These are phyloP conservation scores for Pleurotus eryngii DNA, from an alignment of 768 basidiomycete species.

Conservation along the genomic window DNA sequence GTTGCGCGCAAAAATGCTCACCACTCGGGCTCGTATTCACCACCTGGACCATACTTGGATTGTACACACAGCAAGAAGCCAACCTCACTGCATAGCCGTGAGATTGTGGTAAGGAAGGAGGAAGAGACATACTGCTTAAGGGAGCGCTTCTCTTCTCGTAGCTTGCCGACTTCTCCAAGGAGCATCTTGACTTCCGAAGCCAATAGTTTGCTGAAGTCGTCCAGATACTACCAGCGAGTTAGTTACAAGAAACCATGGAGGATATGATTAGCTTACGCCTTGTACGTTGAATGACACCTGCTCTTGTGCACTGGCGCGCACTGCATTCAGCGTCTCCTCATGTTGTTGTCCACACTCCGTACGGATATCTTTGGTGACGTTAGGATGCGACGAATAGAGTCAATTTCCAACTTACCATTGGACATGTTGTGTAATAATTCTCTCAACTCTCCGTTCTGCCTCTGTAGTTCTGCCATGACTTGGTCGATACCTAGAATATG, in stretches of 20 bases:
- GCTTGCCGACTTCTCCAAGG: conserved; percentile 77
- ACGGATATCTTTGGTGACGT: conserved; percentile 53
- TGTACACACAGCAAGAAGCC: conserved; percentile 67
- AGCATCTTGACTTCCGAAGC: conserved; percentile 83
- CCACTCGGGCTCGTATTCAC: conserved; percentile 86
- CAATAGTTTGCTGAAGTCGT: conserved; percentile 84
- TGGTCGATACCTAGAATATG: conserved; percentile 48
- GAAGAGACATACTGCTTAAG: conserved; percentile 66
- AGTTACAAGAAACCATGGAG: background rate
- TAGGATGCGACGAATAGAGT: conserved; percentile 6
- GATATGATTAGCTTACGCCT: conserved; percentile 47
- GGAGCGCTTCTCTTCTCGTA: conserved; percentile 74
- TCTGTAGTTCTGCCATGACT: conserved; percentile 54
- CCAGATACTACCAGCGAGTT: conserved; percentile 56
- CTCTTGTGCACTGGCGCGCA: conserved; percentile 67
- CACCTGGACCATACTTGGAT: conserved; percentile 79
- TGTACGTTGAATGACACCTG: conserved; percentile 84
- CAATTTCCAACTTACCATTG: conserved; percentile 42
- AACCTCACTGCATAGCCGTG: conserved; percentile 52
- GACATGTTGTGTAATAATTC: conserved; percentile 53
- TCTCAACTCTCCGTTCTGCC: conserved; percentile 58
- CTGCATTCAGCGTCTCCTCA: conserved; percentile 61
- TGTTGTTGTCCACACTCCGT: conserved; percentile 64
- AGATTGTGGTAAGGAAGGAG: background rate
- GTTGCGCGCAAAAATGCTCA: conserved; percentile 19